These are phyloP conservation scores for Aspergillus sp. DNA, from an alignment of 2,329 filamentous ascomycete species.

Conservation along the genomic window DNA sequence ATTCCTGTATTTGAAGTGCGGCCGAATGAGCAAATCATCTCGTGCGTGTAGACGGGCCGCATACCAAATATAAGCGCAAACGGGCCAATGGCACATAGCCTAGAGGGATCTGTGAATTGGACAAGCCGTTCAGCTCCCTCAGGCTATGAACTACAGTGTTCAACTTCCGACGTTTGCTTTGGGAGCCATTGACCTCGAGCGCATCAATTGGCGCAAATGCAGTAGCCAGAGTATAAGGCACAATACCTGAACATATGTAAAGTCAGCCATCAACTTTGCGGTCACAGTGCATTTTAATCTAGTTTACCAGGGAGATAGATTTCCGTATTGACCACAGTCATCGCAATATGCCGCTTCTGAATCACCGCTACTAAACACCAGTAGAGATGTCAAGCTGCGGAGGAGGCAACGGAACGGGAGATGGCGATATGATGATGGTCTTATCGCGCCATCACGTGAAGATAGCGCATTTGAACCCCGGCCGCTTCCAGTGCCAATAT, in stretches of 20 bases:
- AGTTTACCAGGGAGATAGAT: slow-evolving; percentile 14
- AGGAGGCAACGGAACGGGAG: not conserved
- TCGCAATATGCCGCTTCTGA: slow-evolving; percentile 7
- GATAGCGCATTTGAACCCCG: not conserved
- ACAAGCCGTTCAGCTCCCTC: slow-evolving; percentile 14
- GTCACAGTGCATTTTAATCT: not conserved
- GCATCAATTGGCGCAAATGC: slow-evolving; percentile 20
- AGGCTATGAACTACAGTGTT: slow-evolving; percentile 18
- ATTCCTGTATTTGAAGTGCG: slow-evolving; percentile 18
- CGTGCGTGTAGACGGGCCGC: not conserved
- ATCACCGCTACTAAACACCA: not conserved
- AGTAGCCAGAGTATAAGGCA: slow-evolving; percentile 24
- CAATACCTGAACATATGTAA: slow-evolving; percentile 16
- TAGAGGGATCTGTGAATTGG: slow-evolving; percentile 17
- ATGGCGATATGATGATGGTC: not conserved
- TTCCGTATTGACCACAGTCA: slow-evolving; percentile 16
- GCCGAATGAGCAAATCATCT: not conserved
- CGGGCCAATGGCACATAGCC: slow-evolving; percentile 36
- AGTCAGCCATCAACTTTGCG: not conserved
- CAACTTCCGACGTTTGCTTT: slow-evolving; percentile 36
- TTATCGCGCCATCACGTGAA: slow-evolving; percentile 8
- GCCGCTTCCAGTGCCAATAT: not conserved
- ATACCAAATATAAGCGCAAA: slow-evolving; percentile 32
- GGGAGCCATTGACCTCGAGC: slow-evolving; percentile 18
- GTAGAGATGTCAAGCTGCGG: not conserved